Evolutionary conservation across 1,284 basidiomycete species (phyloP).

Genomic region (Puccinia triticina): DNA sequence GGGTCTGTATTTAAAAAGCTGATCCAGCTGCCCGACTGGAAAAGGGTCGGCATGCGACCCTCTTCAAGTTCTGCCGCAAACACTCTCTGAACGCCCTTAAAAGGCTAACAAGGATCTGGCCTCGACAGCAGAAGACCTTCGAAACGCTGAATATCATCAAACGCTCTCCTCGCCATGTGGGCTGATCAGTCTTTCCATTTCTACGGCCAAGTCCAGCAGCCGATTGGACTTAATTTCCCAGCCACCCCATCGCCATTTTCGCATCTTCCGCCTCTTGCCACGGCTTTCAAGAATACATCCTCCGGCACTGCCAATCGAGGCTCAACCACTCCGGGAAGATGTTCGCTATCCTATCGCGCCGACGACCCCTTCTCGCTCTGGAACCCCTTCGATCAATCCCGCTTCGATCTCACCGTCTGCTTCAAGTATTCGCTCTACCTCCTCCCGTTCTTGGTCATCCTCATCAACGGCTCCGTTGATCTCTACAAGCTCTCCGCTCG

Average conservation of each 20-base stretch:
- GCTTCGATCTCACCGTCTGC: constrained; percentile 33
- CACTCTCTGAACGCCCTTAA: too few relatives aligned
- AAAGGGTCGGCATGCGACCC: too few relatives aligned
- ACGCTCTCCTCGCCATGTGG: too few relatives aligned
- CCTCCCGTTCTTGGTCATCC: constrained; percentile 19
- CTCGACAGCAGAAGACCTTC: too few relatives aligned
- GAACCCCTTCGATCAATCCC: constrained; percentile 28
- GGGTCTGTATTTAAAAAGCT: too few relatives aligned
- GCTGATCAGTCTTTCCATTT: background rate
- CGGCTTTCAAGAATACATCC: background rate
- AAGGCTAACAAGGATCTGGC: too few relatives aligned
- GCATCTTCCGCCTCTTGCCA: background rate
- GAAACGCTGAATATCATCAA: too few relatives aligned
- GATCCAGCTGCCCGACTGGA: too few relatives aligned
- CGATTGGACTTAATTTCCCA: background rate
- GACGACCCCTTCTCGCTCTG: constrained; percentile 27
- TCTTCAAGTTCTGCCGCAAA: too few relatives aligned
- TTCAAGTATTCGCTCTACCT: constrained; percentile 39
- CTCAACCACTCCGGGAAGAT: background rate
- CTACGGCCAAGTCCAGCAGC: constrained; percentile 18
- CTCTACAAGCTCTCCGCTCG: constrained; percentile 23
- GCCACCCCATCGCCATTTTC: background rate
- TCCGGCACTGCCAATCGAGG: too few relatives aligned
- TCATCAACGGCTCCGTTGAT: constrained; percentile 15
- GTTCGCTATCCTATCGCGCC: constrained; percentile 9